A percentile compares a stretch with the other conserved stretches of the same genome.
phyloP scores from a whole-genome alignment of 1,284 basidiomycete genomes.

The Moniliophthora roreri region DNA sequence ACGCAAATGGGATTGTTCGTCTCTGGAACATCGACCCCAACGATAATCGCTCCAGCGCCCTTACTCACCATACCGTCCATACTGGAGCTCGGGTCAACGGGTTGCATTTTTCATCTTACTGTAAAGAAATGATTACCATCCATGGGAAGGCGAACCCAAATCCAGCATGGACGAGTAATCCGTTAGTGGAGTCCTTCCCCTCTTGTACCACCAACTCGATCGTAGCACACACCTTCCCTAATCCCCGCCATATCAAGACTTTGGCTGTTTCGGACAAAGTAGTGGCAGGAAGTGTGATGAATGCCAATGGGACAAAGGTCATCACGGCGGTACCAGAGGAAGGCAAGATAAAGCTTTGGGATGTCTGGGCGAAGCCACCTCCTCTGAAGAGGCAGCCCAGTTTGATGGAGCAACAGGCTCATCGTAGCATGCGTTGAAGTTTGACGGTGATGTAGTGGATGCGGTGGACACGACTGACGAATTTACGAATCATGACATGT shows the following conservation, averaged over 20 bases:
- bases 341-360: constrained; percentile 50
- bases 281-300: constrained; percentile 46
- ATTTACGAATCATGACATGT: too few species aligned
- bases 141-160: constrained; percentile 51
- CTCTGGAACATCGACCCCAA: constrained; percentile 66
- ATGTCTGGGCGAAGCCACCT: constrained; percentile 49
- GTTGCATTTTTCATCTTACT: constrained; percentile 82
- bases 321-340: constrained; percentile 49
- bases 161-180: neutral
- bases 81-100: constrained; percentile 76
- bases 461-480: too few species aligned
- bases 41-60: constrained; percentile 44
- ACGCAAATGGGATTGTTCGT: constrained; percentile 79
- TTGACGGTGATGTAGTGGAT: too few species aligned
- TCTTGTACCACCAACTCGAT: constrained; percentile 43
- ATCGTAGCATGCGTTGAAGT: too few species aligned
- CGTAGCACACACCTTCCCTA: constrained; percentile 56
- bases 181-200: constrained; percentile 1
- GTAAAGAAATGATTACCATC: constrained; percentile 86
- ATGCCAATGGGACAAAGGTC: constrained; percentile 46
- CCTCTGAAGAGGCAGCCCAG: constrained; percentile 39
- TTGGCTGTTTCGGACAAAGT: constrained; percentile 39
- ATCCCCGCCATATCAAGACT: constrained; percentile 43
- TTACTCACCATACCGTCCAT: constrained; percentile 54
- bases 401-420: constrained; percentile 24